Evolutionary conservation across 495 filamentous ascomycete species (phyloP), one percentile per base, ranked within the genome.

Genomic region (Xylaria acuta): DNA sequence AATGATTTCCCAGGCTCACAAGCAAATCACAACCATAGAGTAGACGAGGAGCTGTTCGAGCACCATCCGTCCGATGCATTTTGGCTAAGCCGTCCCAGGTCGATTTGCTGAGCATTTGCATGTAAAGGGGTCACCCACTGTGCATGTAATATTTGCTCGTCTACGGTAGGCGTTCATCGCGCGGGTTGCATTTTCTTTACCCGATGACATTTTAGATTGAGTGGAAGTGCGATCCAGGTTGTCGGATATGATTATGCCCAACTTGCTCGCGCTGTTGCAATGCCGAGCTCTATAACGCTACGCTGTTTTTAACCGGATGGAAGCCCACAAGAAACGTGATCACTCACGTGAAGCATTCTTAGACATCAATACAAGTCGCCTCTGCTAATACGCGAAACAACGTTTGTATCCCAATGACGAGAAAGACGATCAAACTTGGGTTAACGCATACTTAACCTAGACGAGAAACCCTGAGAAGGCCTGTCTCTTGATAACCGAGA

Each of bases 141-240:
- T 49, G 12, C 22, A 41, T n/a, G 38, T 27, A 18, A 22, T 16
- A 63, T 32, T 47, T 1, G 1, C 14, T 9, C 25, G 27, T 34
- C 6, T n/a, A n/a, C n/a, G n/a, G n/a, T n/a, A 25, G 62, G 25
- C 25, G n/a, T n/a, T 34, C 14, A 20, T 47, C 27, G 41, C 41
- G 7, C 25, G 16, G 62, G 18, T 25, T 34, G 2, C 25, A 30
- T 5, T 32, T 2, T 65, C 38, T 30, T 65, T 40, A 34, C 60
- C 60, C 22, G 12, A 64, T 5, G 36, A 36, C 36, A 30, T 14
- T 40, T 64, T 41, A 18, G n/a, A 64, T 40, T 41, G n/a, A 11
- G 9, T 34, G 63, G 25, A 65, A 32, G 25, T 43, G 22, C 63
- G 64, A 67, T 38, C 64, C 64, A 38, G 64, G 64, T 51, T 22